These are phyloP conservation scores for Pseudogymnoascus sp. DNA, from an alignment of 2,329 filamentous ascomycete species.

Conservation along the genomic window DNA sequence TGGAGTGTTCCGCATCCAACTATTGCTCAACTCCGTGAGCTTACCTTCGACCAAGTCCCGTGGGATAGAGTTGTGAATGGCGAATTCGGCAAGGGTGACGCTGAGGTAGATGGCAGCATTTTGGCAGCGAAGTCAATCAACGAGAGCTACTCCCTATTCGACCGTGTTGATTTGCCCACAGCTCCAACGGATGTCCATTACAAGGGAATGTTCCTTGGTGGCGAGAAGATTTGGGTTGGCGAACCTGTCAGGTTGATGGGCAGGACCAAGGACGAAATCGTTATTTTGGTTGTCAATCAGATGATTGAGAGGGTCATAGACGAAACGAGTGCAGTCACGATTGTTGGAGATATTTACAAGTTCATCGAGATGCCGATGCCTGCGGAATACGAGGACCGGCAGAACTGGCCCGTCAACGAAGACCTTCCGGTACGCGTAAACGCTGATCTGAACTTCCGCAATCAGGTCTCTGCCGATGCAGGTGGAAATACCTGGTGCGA, in stretches of 20 bases:
- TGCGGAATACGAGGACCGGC: slow-evolving; percentile 25
- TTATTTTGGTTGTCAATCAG: slow-evolving; percentile 38
- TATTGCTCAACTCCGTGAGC: slow-evolving; percentile 32
- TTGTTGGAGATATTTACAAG: slow-evolving; percentile 45
- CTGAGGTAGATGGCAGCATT: slow-evolving; percentile 49
- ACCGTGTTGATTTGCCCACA: slow-evolving; percentile 34
- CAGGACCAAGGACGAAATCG: slow-evolving; percentile 34
- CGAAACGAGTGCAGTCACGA: slow-evolving; percentile 25
- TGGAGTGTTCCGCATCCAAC: slow-evolving; percentile 49
- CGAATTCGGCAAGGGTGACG: slow-evolving; percentile 33
- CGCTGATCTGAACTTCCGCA: slow-evolving; percentile 32
- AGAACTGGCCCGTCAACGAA: slow-evolving; percentile 31
- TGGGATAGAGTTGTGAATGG: slow-evolving; percentile 39
- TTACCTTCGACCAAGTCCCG: slow-evolving; percentile 41
- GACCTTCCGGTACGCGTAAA: slow-evolving; percentile 40
- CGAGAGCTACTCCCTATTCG: slow-evolving; percentile 45
- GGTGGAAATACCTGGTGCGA: slow-evolving; percentile 24
- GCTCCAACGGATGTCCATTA: slow-evolving; percentile 37
- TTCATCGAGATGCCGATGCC: slow-evolving; percentile 34
- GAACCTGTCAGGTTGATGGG: slow-evolving; percentile 45
- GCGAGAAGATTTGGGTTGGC: slow-evolving; percentile 52
- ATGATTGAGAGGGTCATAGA: slow-evolving; percentile 26
- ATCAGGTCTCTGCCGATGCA: slow-evolving; percentile 38
- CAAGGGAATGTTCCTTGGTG: slow-evolving; percentile 47
- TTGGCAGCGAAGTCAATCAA: slow-evolving; percentile 48